Evolutionary conservation across 2,329 filamentous ascomycete species (phyloP).

Genomic region (Hypoxylon sp.): DNA sequence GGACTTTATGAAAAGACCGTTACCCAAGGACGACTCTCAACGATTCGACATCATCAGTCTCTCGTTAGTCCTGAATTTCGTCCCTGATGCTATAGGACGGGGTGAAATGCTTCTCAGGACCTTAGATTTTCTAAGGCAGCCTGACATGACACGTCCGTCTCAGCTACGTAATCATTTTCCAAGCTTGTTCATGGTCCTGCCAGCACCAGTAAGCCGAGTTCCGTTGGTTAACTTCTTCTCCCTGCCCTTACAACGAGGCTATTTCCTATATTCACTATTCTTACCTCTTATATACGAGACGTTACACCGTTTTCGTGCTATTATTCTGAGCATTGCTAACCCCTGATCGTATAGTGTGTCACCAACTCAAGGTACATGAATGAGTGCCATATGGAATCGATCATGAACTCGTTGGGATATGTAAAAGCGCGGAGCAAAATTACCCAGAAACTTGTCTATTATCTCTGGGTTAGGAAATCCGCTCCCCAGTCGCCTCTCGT

Average conservation of each 20-base stretch:
- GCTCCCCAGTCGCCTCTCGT: conserved; percentile 41
- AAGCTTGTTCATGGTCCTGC: conserved; percentile 89
- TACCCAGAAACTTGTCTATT: conserved; percentile 88
- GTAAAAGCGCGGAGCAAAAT: conserved; percentile 75
- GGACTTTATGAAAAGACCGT: conserved; percentile 91
- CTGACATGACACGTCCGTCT: conserved; percentile 43
- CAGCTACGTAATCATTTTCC: conserved; percentile 66
- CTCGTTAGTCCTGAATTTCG: conserved; percentile 94
- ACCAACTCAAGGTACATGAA: conserved; percentile 92
- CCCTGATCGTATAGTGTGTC: conserved; percentile 69
- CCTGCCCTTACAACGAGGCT: not conserved
- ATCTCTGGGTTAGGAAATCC: conserved; percentile 77
- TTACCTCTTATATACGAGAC: not conserved
- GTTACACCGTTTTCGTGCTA: not conserved
- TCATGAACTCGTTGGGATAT: conserved; percentile 87
- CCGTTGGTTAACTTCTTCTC: not conserved
- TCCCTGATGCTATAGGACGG: conserved; percentile 80
- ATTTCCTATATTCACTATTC: not conserved
- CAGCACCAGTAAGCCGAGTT: conserved; percentile 69
- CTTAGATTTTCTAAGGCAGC: conserved; percentile 74
- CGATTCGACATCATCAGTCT: conserved; percentile 92
- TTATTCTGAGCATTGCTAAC: conserved; percentile 25
- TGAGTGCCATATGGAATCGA: conserved; percentile 74
- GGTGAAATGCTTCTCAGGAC: conserved; percentile 90
- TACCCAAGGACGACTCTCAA: conserved; percentile 74